A percentile compares a stretch with the other conserved stretches of the same genome.
Evolutionary conservation across 148 eudicot species (phyloP).

Genomic region (Arctostaphylos glauca): DNA sequence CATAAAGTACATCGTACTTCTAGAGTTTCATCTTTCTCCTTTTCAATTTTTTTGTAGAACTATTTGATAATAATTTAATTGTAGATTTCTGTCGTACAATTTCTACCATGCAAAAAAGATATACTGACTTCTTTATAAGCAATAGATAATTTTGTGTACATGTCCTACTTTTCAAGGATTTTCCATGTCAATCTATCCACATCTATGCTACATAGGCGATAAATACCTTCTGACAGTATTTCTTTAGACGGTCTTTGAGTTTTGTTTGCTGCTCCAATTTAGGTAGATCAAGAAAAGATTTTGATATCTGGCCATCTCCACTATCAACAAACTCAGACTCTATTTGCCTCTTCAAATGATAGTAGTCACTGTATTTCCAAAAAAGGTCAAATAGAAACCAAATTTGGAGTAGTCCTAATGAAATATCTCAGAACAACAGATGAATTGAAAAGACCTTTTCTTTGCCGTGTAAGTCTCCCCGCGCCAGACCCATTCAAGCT

Average conservation of each 20-base stretch:
- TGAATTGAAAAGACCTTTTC: constrained; percentile 60
- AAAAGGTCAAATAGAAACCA: constrained; percentile 15
- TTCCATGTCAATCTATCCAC: not conserved
- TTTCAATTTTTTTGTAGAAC: not conserved
- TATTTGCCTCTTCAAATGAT: constrained; percentile 94
- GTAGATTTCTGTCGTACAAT: not conserved
- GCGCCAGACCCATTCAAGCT: constrained; percentile 99
- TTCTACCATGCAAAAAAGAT: not conserved
- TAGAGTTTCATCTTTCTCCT: not conserved
- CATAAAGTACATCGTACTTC: not conserved
- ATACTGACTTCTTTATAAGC: not conserved
- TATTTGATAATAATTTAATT: not conserved
- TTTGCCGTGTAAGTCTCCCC: constrained; percentile 95
- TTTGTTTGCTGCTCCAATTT: constrained; percentile 84
- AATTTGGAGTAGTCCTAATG: constrained; percentile 10
- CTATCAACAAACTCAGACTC: constrained; percentile 78
- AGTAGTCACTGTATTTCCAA: constrained; percentile 70
- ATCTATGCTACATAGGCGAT: not conserved
- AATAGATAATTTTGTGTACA: not conserved
- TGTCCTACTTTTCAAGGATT: not conserved
- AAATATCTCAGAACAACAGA: constrained; percentile 20
- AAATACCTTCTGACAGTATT: constrained; percentile 90
- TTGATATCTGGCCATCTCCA: constrained; percentile 53
- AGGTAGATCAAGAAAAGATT: constrained; percentile 85
- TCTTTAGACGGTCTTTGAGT: constrained; percentile 88